Percentiles rank a stretch among this genome's conserved stretches.
Evolutionary conservation across 2,329 filamentous ascomycete genomes (phyloP).

Genomic region (Fusarium sp.): DNA sequence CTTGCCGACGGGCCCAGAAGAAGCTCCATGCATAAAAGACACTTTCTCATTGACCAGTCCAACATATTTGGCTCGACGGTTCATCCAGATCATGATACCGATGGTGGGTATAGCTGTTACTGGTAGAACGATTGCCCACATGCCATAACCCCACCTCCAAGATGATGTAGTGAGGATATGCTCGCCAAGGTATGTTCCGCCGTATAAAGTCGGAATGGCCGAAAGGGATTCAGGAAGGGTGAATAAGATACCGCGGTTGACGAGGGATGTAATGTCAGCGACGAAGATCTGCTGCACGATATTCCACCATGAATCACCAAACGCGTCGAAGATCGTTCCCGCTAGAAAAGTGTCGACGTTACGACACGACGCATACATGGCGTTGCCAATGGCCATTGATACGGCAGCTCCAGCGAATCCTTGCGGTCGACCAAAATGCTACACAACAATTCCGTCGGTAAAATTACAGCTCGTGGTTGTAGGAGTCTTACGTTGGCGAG

Average conservation of each 20-base stretch:
- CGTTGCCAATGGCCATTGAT: constrained; percentile 30
- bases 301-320: constrained; percentile 39
- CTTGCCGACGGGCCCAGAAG: not conserved
- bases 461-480: accelerated
- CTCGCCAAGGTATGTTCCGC: constrained; percentile 38
- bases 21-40: constrained; percentile 12
- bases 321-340: constrained; percentile 37
- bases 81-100: constrained; percentile 38
- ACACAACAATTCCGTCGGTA: too few relatives aligned
- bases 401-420: constrained; percentile 30
- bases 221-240: constrained; percentile 36
- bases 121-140: constrained; percentile 29
- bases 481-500: constrained; percentile 27
- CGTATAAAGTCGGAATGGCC: constrained; percentile 36
- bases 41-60: constrained; percentile 17
- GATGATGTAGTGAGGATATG: constrained; percentile 22
- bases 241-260: constrained; percentile 37
- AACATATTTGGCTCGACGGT: constrained; percentile 12
- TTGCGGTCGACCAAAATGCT: constrained; percentile 37
- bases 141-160: constrained; percentile 40
- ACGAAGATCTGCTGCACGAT: constrained; percentile 40
- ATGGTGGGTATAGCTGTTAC: constrained; percentile 34
- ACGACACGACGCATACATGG: constrained; percentile 32
- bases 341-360: constrained; percentile 40
- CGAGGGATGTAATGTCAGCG: constrained; percentile 35